Evolutionary conservation across 352 stramenopile genomes (phyloP).

Genomic region (Thalassiosira hispida): DNA sequence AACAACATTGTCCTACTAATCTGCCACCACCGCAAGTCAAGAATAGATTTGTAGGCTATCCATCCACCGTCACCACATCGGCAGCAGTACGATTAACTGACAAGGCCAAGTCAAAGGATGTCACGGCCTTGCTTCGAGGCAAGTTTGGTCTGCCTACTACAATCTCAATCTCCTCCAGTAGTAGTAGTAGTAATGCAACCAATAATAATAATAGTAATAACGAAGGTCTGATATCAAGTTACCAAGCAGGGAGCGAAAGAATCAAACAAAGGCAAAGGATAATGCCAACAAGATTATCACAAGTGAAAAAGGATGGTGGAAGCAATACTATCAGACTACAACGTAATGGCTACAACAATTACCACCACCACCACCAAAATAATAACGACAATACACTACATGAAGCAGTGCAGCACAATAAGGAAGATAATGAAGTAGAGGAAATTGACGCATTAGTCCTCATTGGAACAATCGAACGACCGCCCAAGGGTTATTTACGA

Average conservation of each 20-base stretch:
- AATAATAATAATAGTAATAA: not conserved
- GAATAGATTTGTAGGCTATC: constrained; percentile 20
- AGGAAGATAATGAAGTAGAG: not conserved
- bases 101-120: constrained; percentile 40
- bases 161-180: not conserved
- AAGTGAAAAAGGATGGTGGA: not conserved
- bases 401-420: too few species aligned
- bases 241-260: too few species aligned
- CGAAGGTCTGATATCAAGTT: not conserved
- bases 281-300: constrained; percentile 11
- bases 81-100: constrained; percentile 54
- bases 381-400: too few species aligned
- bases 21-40: not conserved
- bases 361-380: too few species aligned
- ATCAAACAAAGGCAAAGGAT: not conserved
- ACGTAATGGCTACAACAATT: too few species aligned
- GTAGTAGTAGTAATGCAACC: not conserved
- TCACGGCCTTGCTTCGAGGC: constrained; percentile 48
- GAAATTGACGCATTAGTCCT: constrained; percentile 70
- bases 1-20: not conserved
- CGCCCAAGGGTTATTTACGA: constrained; percentile 66
- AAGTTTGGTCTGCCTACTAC: constrained; percentile 57
- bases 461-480: constrained; percentile 73
- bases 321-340: not conserved
- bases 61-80: constrained; percentile 36